Percentiles rank a stretch among this genome's conserved stretches.
Conservation (phyloP, 2,329 filamentous ascomycete species). For the Hypoxylon sp. region DNA sequence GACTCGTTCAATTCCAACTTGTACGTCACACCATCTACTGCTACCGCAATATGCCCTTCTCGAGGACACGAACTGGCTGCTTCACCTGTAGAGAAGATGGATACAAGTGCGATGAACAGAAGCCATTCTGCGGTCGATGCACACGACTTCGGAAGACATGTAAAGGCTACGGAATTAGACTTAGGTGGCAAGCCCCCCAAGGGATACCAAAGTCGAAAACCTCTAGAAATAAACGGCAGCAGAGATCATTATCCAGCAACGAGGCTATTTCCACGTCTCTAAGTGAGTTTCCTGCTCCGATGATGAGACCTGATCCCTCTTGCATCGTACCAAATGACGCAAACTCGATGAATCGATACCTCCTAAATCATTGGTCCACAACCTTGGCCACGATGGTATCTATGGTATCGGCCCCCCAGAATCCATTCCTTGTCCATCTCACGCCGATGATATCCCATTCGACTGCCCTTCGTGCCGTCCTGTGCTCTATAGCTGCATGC, state of each 20-base stretch:
- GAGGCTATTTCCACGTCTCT: slow-evolving; percentile 1
- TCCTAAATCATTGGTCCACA: slow-evolving; percentile 53
- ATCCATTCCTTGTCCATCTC: slow-evolving; percentile 53
- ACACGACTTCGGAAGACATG: slow-evolving; percentile 52
- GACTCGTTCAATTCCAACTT: not conserved
- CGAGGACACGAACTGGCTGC: slow-evolving; percentile 51
- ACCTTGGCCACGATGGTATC: slow-evolving; percentile 51
- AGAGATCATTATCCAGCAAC: slow-evolving; percentile 14
- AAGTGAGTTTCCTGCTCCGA: not conserved
- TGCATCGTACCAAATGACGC: slow-evolving; percentile 38
- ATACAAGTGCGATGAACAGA: slow-evolving; percentile 55
- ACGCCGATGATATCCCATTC: slow-evolving; percentile 53
- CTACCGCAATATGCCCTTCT: slow-evolving; percentile 42
- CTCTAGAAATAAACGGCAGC: slow-evolving; percentile 26
- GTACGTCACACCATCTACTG: slow-evolving; percentile 3
- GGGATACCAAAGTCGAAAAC: slow-evolving; percentile 24
- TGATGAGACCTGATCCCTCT: slow-evolving; percentile 31
- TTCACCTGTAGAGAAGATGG: slow-evolving; percentile 54
- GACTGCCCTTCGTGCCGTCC: slow-evolving; percentile 48
- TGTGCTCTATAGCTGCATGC: slow-evolving; percentile 53
- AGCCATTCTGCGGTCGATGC: slow-evolving; percentile 53
- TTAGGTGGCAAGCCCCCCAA: slow-evolving; percentile 50
- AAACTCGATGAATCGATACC: slow-evolving; percentile 37
- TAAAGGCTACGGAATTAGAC: slow-evolving; percentile 53
- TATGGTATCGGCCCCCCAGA: slow-evolving; percentile 48